These are phyloP conservation scores for Capsicum pubescens DNA, from an alignment of 257 asterid genomes.

Conservation along the genomic window DNA sequence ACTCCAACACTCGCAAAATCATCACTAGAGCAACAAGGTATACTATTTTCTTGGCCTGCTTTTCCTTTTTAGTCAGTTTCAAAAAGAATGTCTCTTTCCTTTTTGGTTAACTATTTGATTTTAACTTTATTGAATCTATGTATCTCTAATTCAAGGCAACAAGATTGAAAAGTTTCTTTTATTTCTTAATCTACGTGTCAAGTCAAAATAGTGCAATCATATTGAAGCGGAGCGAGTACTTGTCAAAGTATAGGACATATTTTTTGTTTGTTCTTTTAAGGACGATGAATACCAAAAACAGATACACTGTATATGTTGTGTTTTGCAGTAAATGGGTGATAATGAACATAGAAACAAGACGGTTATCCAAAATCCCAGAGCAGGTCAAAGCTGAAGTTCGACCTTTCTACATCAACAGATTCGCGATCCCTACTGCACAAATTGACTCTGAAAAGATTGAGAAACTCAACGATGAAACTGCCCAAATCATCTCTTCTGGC, in stretches of 20 bases:
- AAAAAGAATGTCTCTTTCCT: too few relatives aligned
- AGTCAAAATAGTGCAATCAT: too few relatives aligned
- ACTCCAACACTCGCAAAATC: conserved; percentile 58
- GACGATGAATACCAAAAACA: neutral
- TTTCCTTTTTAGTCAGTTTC: too few relatives aligned
- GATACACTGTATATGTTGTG: neutral
- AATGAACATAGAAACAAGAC: conserved; percentile 91
- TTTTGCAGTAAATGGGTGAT: conserved; percentile 79
- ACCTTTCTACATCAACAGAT: conserved; percentile 67
- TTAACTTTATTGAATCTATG: too few relatives aligned
- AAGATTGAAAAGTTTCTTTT: too few relatives aligned
- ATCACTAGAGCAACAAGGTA: conserved; percentile 88
- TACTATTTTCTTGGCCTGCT: too few relatives aligned
- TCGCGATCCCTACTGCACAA: conserved; percentile 52
- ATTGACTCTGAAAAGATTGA: conserved; percentile 60
- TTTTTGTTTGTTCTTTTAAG: neutral
- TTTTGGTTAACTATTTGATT: too few relatives aligned
- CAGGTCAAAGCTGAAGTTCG: conserved; percentile 70
- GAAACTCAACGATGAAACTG: conserved; percentile 66
- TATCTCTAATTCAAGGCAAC: too few relatives aligned
- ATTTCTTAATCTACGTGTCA: too few relatives aligned
- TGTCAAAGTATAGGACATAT: too few relatives aligned
- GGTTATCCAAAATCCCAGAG: conserved; percentile 75
- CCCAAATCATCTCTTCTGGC: conserved; percentile 59
- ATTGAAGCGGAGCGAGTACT: neutral